Conservation (phyloP, 495 filamentous ascomycete species). For the Xylaria intraflava region DNA sequence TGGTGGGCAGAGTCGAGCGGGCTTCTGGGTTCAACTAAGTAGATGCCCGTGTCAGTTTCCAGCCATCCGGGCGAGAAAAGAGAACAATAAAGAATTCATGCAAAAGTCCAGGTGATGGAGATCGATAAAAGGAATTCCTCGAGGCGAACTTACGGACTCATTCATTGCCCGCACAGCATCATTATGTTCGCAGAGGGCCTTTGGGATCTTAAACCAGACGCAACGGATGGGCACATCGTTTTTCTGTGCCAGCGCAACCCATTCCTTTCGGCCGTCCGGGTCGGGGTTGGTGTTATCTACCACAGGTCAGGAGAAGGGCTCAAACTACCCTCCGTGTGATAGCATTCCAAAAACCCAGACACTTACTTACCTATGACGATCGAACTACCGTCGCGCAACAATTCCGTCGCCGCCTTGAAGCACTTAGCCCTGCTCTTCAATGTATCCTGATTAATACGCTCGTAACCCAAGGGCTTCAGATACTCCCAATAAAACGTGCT, state of each 20-base stretch:
- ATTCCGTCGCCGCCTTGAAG: conserved; percentile 63
- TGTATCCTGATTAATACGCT: conserved; percentile 82
- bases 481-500: conserved; percentile 81
- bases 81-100: conserved; percentile 14
- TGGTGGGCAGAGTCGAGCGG: conserved; percentile 61
- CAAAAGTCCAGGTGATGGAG: conserved; percentile 5
- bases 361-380: conserved; percentile 66
- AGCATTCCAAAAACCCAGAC: conserved; percentile 1
- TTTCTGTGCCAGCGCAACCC: conserved; percentile 66
- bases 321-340: background rate
- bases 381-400: conserved; percentile 56
- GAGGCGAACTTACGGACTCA: conserved; percentile 32
- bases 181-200: conserved; percentile 80
- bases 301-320: background rate
- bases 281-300: conserved; percentile 92
- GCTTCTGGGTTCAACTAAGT: conserved; percentile 75
- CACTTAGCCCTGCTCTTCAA: conserved; percentile 78
- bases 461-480: conserved; percentile 72
- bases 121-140: conserved; percentile 7
- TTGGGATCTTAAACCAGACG: conserved; percentile 69
- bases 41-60: conserved; percentile 4
- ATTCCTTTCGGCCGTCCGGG: conserved; percentile 61
- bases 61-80: conserved; percentile 8
- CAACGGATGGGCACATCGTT: conserved; percentile 73
- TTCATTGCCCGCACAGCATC: conserved; percentile 76